Base-by-base conservation (phyloP, 2,329 filamentous ascomycete genomes). In the Beauveria sp. region DNA sequence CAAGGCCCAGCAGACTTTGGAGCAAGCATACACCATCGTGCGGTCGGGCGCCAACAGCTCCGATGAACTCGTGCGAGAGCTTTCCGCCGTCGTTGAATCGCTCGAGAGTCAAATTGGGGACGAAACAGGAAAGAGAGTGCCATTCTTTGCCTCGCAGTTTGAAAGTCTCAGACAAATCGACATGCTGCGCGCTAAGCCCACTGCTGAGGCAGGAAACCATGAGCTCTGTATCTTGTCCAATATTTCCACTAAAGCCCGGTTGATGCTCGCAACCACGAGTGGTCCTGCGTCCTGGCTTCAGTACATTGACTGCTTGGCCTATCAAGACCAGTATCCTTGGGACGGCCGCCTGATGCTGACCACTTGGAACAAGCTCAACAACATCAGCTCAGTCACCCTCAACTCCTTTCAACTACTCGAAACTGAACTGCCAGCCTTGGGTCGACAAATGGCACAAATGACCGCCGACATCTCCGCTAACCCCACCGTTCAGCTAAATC, bases 321-420 rank as follows among this genome's bases (percentile, higher is more conserved):
- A 71, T 51, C 73, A 75, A 56, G 68, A 69, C 48, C 69, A 67
- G n/a, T 73, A 72, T 43, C 64, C 68, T 5, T 78, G 77, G 75
- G 70, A 77, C 56, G 76, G 77, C 20, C 75, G 72, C 55, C 69
- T 79, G 50, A 63, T 71, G 3, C 64, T 69, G 18, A 79, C 80
- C 0, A 68, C 90, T 3, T 75, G 90, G 66, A 74, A 76, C 16
- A 85, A 81, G 65, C 72, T 88, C 52, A 75, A 80, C 55, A 73
- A 71, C 1, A 71, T 86, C 20, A 73, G 75, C 14, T 75, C 79
- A 26, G 83, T 86, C 0, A 81, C 76, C 51, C 74, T 91, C 44
- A 80, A 80, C 51, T 83, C 85, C 47, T 74, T 91, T 53, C 78
- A 82, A 50, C 77, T 88, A 20, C 76, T 91, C 0, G 85, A 89